Conservation (phyloP, 2,329 filamentous ascomycete genomes). For the Trichoderma sp. region DNA sequence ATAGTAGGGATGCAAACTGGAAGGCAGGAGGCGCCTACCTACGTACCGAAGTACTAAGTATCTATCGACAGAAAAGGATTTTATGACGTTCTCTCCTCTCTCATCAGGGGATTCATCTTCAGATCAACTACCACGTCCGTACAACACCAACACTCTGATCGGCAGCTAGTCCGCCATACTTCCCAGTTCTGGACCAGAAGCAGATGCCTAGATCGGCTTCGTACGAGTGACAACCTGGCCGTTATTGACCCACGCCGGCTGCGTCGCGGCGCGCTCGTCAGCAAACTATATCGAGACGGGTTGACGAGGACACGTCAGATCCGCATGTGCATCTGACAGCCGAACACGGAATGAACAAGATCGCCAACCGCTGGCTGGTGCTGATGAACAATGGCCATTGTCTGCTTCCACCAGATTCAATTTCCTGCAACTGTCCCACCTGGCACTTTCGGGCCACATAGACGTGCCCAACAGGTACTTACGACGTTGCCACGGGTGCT, state of each 20-base stretch:
- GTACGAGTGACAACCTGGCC: background rate
- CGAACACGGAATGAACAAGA: background rate
- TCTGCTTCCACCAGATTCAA: background rate
- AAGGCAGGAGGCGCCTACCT: background rate
- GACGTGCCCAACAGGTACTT: background rate
- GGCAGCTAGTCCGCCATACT: background rate
- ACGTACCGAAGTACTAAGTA: background rate
- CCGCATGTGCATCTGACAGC: background rate
- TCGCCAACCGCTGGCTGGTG: background rate
- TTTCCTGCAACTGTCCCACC: background rate
- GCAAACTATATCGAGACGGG: background rate
- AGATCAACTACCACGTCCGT: background rate
- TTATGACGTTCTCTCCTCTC: background rate
- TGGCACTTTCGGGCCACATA: background rate
- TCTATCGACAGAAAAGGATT: background rate
- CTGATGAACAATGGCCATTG: background rate
- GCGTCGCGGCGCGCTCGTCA: background rate
- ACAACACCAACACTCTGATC: background rate
- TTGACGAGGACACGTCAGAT: slow-evolving; percentile 2
- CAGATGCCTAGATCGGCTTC: background rate
- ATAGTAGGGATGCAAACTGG: background rate
- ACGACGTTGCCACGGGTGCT: background rate
- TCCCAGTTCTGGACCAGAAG: background rate
- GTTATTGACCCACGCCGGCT: background rate
- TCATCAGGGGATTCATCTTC: background rate